These are phyloP conservation scores for Leishmania guyanensis DNA, from an alignment of 208 protist species.

Conservation along the genomic window DNA sequence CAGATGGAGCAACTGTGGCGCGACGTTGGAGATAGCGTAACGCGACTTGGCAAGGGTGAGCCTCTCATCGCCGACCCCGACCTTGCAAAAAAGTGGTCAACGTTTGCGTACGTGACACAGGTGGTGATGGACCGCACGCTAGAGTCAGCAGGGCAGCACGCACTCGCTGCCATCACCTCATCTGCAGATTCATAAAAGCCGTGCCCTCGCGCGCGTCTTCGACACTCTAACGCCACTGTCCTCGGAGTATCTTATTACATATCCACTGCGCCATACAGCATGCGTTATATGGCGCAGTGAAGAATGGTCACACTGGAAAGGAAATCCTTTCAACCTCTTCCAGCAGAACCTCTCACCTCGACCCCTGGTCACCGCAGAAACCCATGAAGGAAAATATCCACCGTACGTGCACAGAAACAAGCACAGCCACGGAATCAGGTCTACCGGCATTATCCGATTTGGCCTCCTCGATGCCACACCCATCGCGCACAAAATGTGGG, in stretches of 20 bases:
- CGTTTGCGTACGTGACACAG: conserved; percentile 55
- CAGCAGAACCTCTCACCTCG: background rate
- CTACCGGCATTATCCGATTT: conserved; percentile 30
- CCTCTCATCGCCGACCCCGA: conserved; percentile 50
- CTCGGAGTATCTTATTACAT: background rate
- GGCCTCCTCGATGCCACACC: conserved; percentile 44
- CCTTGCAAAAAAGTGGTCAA: conserved; percentile 50
- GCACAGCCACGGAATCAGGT: conserved; percentile 13
- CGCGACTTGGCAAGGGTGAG: conserved; percentile 45
- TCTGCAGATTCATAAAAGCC: background rate
- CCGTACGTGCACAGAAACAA: background rate
- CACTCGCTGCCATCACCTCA: background rate
- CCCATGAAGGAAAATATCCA: background rate
- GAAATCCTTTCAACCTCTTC: background rate
- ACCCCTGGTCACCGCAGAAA: background rate
- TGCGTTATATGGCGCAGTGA: background rate
- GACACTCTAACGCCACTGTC: background rate
- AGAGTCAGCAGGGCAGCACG: conserved; percentile 46
- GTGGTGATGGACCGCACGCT: conserved; percentile 57
- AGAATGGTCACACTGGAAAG: background rate
- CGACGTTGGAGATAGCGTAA: conserved; percentile 54
- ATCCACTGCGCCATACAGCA: background rate
- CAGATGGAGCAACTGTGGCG: conserved; percentile 76
- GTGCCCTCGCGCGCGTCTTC: background rate
- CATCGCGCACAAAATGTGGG: conserved; percentile 48